Evolutionary conservation across 2,329 filamentous ascomycete species (phyloP).

Genomic region (Dryadomyces quercivorus): DNA sequence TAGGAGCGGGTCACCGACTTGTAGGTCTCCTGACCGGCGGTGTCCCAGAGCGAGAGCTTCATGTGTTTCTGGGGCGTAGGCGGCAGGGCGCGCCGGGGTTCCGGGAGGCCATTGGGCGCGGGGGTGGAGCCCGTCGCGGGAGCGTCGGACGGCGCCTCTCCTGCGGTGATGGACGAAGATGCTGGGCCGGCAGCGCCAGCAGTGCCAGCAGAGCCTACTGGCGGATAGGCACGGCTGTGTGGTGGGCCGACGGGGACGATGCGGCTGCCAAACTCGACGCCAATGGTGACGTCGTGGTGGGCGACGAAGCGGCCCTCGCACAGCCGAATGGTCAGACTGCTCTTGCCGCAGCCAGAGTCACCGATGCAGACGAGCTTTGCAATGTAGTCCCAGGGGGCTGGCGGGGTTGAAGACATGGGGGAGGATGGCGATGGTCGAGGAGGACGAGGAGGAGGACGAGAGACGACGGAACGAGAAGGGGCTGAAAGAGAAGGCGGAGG

Average conservation of each 20-base stretch:
- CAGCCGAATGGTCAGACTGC: slow-evolving; percentile 82
- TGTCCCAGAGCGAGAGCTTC: slow-evolving; percentile 93
- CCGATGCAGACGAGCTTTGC: slow-evolving; percentile 97
- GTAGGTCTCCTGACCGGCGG: slow-evolving; percentile 93
- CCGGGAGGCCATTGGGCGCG: slow-evolving; percentile 30
- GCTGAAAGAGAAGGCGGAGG: not conserved
- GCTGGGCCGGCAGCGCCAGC: too few species aligned
- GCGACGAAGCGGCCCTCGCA: slow-evolving; percentile 93
- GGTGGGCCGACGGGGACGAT: slow-evolving; percentile 86
- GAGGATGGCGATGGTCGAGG: slow-evolving; percentile 8
- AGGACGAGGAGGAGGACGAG: not conserved
- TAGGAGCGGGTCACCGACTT: slow-evolving; percentile 92
- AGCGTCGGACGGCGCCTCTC: slow-evolving; percentile 10
- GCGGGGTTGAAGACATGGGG: slow-evolving; percentile 33
- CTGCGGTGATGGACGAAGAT: not conserved
- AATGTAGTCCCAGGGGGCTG: slow-evolving; percentile 89
- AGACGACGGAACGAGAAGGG: not conserved
- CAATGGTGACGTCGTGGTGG: slow-evolving; percentile 94
- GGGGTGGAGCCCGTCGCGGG: not conserved
- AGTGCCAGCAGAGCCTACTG: too few species aligned
- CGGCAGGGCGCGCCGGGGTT: slow-evolving; percentile 25
- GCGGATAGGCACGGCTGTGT: slow-evolving; percentile 34
- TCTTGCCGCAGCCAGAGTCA: slow-evolving; percentile 94
- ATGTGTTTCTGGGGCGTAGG: slow-evolving; percentile 57
- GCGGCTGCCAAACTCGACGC: slow-evolving; percentile 88